phyloP scores from a whole-genome alignment of 176 grass and related monocot species.

The Pharus latifolius region DNA sequence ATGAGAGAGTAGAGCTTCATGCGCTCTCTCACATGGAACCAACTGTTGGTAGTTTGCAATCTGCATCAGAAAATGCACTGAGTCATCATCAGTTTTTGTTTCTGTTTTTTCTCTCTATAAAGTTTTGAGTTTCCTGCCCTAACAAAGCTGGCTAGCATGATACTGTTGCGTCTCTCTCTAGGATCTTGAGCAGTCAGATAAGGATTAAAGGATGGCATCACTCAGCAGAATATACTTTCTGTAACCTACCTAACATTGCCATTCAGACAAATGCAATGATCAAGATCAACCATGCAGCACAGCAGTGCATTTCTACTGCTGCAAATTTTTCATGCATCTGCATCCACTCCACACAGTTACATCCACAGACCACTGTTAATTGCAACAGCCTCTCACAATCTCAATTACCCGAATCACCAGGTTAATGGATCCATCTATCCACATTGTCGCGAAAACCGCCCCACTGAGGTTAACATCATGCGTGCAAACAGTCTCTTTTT shows the following conservation, averaged over 20 bases:
- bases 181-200: not conserved
- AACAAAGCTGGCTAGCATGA: not conserved
- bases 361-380: not conserved
- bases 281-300: not conserved
- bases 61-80: not conserved
- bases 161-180: not conserved
- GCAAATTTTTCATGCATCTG: not conserved
- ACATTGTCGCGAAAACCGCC: not conserved
- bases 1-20: no score
- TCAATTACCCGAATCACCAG: constrained; percentile 23
- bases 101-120: not conserved
- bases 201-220: constrained; percentile 4
- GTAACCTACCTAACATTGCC: constrained; percentile 25
- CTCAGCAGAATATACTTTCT: constrained; percentile 12
- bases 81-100: not conserved
- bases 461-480: not conserved
- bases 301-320: constrained; percentile 25
- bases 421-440: constrained; percentile 3
- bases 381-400: not conserved
- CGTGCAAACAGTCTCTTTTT: not conserved
- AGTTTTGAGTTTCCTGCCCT: not conserved
- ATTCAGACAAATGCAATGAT: constrained; percentile 20
- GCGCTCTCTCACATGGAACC: no score
- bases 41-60: constrained; percentile 1
- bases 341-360: constrained; percentile 22